Evolutionary conservation across 495 filamentous ascomycete species (phyloP).

Genomic region (Aspergillus coremiiformis): DNA sequence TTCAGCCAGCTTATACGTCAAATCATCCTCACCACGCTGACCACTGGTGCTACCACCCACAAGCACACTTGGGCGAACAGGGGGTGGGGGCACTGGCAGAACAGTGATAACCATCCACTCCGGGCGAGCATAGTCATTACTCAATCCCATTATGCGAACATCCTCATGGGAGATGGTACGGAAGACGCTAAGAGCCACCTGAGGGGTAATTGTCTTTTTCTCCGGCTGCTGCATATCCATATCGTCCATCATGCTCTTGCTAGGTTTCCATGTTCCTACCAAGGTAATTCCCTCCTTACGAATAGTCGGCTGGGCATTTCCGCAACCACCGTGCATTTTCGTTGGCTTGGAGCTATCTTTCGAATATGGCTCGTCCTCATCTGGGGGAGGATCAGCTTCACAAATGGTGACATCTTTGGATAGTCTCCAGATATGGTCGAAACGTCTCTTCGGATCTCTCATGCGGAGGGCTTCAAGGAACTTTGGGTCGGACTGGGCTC

Average conservation of each 20-base stretch:
- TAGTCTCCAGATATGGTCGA: slow-evolving; percentile 77
- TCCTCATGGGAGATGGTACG: slow-evolving; percentile 72
- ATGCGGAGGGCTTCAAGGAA: slow-evolving; percentile 73
- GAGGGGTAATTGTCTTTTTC: slow-evolving; percentile 77
- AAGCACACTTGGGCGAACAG: slow-evolving; percentile 90
- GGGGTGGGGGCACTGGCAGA: slow-evolving; percentile 88
- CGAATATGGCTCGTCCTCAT: slow-evolving; percentile 54
- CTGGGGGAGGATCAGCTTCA: slow-evolving; percentile 58
- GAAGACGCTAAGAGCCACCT: slow-evolving; percentile 77
- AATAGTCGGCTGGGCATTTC: slow-evolving; percentile 81
- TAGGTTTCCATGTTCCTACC: slow-evolving; percentile 70
- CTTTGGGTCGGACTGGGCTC: slow-evolving; percentile 65
- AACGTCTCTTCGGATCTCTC: slow-evolving; percentile 86
- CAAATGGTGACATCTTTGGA: slow-evolving; percentile 84
- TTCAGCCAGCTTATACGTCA: slow-evolving; percentile 97
- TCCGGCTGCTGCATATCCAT: slow-evolving; percentile 60
- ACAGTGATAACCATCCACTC: slow-evolving; percentile 99
- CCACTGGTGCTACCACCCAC: slow-evolving; percentile 85
- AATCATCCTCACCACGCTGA: slow-evolving; percentile 89
- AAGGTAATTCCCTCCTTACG: slow-evolving; percentile 78
- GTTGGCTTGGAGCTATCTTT: slow-evolving; percentile 40
- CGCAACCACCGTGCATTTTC: slow-evolving; percentile 80
- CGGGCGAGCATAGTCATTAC: slow-evolving; percentile 84
- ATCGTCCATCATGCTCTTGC: slow-evolving; percentile 60
- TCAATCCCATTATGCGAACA: slow-evolving; percentile 79